phyloP scores from a whole-genome alignment of 2,329 filamentous ascomycete genomes.

The Fusarium tjaetaba region DNA sequence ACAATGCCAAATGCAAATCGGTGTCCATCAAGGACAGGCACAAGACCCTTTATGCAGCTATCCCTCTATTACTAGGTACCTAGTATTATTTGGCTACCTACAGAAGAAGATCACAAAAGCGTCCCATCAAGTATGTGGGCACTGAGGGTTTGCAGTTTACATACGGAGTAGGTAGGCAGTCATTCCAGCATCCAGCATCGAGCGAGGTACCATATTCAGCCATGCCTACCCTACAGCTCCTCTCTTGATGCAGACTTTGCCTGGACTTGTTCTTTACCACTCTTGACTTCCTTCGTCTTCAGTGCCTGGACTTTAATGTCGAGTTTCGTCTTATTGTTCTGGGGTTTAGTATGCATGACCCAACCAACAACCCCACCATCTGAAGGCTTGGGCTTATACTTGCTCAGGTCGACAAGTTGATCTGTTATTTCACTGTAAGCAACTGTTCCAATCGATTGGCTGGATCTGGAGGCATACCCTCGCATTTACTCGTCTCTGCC shows the following conservation, averaged over 20 bases:
- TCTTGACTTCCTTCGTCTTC: conserved; percentile 38
- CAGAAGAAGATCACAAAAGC: not conserved
- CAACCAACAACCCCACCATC: conserved; percentile 46
- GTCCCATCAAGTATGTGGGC: not conserved
- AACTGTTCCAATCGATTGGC: not conserved
- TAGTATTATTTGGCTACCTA: not conserved
- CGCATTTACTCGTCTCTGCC: conserved; percentile 54
- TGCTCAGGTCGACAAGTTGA: conserved; percentile 43
- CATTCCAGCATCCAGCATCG: not conserved
- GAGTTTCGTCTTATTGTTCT: conserved; percentile 48
- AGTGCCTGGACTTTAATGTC: conserved; percentile 50
- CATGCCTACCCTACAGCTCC: conserved; percentile 35
- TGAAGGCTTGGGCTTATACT: conserved; percentile 41
- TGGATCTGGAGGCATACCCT: conserved; percentile 47
- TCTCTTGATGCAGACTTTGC: conserved; percentile 33
- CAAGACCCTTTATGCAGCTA: conserved; percentile 14
- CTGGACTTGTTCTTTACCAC: conserved; percentile 6
- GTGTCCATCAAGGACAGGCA: not conserved
- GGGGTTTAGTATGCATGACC: conserved; percentile 45
- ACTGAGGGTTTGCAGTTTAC: not conserved
- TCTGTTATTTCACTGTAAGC: conserved; percentile 31
- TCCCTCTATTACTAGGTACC: not conserved
- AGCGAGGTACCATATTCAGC: not conserved
- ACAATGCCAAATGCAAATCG: not conserved
- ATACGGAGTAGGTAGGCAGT: not conserved